Base-by-base conservation (phyloP, 164 flowering plant species). In the Stephania yunnanensis region DNA sequence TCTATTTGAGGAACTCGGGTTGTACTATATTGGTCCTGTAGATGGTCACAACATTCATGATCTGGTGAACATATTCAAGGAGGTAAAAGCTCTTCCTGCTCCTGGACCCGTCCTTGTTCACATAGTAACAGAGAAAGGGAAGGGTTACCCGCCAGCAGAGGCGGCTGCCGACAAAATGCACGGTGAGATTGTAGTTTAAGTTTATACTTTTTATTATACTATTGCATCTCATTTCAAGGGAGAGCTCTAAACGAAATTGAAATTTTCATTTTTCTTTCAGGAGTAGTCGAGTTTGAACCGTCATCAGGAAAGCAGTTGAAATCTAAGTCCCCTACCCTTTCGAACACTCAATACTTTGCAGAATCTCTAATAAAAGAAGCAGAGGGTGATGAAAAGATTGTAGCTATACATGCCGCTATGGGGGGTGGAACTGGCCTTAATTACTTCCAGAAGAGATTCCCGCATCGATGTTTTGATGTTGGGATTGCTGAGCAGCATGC, bases 401-500 rank as follows among this genome's bases (percentile, higher is more conserved):
- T 93, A 67, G 97, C 93, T 30, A 91, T 95, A 46, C 99, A 95
- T 79, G 99, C 98, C 1, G 97, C 97, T 19, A 93, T 95, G 99
- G 99, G 99, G 15, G 97, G 99, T 65, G 99, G 99, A 25, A 95
- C 99, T 29, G 97, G 99, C 20, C 92, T 95, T 42, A 92, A 93
- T 74, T 86, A 77, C 79, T 95, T 95, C 82, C 97, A 93, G 79
- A 90, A 90, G 73, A 79, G 58, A 72, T 95, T 95, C 74, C 99
- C 99, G 0, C 89, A 88, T 4, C 92, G 97, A 4, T 92, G 97
- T 82, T 93, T 95, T 58, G 97, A 95, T 71, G 99, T 92, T 25
- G 99, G 97, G 53, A 93, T 95, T 50, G 99, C 99, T 7, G 99
- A 95, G 85, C 99, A 95, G 77, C 99, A 95, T 78, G 99, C 97